Conservation (phyloP, 2,329 filamentous ascomycete genomes). For the Aspergillus ruber region DNA sequence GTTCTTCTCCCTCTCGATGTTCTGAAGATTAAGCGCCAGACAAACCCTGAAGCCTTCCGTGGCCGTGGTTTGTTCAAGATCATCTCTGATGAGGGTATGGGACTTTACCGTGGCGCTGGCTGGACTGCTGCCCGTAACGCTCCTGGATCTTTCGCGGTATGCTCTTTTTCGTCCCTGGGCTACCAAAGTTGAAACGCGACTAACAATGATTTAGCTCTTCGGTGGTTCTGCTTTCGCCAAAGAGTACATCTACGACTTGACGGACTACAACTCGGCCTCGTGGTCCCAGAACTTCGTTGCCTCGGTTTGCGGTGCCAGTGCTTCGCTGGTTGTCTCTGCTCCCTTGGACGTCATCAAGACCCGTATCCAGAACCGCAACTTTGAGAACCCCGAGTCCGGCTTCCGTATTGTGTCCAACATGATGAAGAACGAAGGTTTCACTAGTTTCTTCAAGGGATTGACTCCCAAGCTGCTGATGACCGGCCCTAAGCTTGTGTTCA, state of each 20-base stretch:
- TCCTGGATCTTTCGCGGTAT: conserved; percentile 89
- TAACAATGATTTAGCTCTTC: conserved; percentile 62
- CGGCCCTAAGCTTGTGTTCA: conserved; percentile 97
- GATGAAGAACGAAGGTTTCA: conserved; percentile 79
- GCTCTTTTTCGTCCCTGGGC: conserved; percentile 33
- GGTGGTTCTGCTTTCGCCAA: conserved; percentile 96
- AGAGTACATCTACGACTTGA: conserved; percentile 83
- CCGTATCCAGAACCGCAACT: conserved; percentile 96
- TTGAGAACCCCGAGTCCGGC: conserved; percentile 92
- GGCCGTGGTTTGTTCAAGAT: conserved; percentile 87
- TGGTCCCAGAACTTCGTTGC: conserved; percentile 98
- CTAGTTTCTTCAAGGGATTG: conserved; percentile 94
- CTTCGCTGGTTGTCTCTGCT: conserved; percentile 92
- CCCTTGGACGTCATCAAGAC: conserved; percentile 98
- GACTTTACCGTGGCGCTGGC: conserved; percentile 89
- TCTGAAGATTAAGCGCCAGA: conserved; percentile 99
- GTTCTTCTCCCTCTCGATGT: conserved; percentile 91
- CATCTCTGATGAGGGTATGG: conserved; percentile 87
- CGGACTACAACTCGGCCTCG: conserved; percentile 89
- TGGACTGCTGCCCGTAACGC: conserved; percentile 98
- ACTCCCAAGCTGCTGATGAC: conserved; percentile 98
- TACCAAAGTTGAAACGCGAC: neutral
- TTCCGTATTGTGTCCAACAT: conserved; percentile 89
- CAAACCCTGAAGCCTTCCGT: conserved; percentile 95
- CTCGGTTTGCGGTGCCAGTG: conserved; percentile 88